Percentiles rank a stretch among this genome's conserved stretches.
Evolutionary conservation across 2,329 filamentous ascomycete species (phyloP).

Genomic region (Tolypocladium paradoxum): DNA sequence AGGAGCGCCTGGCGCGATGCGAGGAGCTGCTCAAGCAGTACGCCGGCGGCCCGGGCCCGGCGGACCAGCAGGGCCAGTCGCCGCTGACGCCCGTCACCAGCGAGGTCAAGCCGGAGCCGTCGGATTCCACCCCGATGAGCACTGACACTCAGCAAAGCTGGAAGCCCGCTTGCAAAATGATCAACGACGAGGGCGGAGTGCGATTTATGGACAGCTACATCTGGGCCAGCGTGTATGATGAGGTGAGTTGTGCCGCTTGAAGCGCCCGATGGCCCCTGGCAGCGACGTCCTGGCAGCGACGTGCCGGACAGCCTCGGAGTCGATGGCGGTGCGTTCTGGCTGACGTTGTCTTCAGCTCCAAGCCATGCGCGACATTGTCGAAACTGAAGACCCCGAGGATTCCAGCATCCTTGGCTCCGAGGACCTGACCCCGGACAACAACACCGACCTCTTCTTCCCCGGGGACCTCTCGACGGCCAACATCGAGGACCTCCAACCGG

Average conservation of each 20-base stretch:
- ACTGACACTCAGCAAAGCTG: constrained; percentile 23
- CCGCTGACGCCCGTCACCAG: constrained; percentile 5
- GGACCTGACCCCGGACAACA: constrained; percentile 38
- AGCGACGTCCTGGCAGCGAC: background rate
- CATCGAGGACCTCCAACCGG: constrained; percentile 48
- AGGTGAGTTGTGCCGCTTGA: constrained; percentile 28
- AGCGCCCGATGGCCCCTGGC: background rate
- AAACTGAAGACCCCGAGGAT: constrained; percentile 37
- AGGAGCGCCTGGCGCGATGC: constrained; percentile 48
- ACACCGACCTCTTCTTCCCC: constrained; percentile 37
- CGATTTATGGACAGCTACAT: constrained; percentile 49
- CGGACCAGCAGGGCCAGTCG: constrained; percentile 10
- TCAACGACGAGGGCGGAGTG: constrained; percentile 42
- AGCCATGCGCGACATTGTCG: constrained; percentile 49
- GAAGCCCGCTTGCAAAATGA: constrained; percentile 40
- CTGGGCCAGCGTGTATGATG: constrained; percentile 42
- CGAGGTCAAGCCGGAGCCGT: constrained; percentile 13
- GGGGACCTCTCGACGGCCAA: constrained; percentile 27
- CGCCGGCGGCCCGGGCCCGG: constrained; percentile 26
- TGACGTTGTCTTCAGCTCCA: constrained; percentile 29
- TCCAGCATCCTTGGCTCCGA: constrained; percentile 38
- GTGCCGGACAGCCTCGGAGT: too few species aligned
- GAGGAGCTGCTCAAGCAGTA: constrained; percentile 50
- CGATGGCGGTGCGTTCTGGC: background rate
- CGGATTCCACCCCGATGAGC: constrained; percentile 14